Evolutionary conservation across 2,329 filamentous ascomycete species (phyloP).

Genomic region (Cladosporium colombiae): DNA sequence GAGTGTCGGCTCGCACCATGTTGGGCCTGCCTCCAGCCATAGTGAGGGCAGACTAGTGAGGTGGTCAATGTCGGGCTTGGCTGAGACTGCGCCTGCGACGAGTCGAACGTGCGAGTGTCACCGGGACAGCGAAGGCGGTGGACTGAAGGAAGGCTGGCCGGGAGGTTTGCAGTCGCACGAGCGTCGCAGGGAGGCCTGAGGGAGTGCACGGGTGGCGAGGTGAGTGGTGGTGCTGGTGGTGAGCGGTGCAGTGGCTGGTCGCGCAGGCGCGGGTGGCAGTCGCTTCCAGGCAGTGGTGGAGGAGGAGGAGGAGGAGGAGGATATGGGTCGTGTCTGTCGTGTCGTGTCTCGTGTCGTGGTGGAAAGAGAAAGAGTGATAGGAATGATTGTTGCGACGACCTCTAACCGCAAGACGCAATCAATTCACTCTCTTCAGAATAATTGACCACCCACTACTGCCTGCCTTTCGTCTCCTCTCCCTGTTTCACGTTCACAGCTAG

Average conservation of each 20-base stretch:
- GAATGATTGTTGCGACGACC: not conserved
- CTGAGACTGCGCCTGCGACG: not conserved
- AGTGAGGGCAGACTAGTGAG: conserved; percentile 1
- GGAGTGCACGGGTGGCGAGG: conserved; percentile 2
- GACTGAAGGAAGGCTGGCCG: not conserved
- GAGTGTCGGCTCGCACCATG: conserved; percentile 66
- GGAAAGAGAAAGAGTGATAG: not conserved
- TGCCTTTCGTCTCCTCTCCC: not conserved
- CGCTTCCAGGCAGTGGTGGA: conserved; percentile 10
- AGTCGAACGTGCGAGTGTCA: not conserved
- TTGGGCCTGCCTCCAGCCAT: conserved; percentile 19
- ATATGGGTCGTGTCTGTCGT: not conserved
- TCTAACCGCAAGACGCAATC: not conserved
- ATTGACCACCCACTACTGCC: not conserved
- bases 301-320: too few relatives aligned
- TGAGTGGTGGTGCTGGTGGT: not conserved
- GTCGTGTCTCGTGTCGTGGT: conserved; percentile 2
- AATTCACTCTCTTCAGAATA: not conserved
- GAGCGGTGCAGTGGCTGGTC: conserved; percentile 13
- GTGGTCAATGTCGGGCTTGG: not conserved
- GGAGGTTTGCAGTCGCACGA: conserved; percentile 8
- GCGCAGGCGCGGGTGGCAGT: conserved; percentile 3
- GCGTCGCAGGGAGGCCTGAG: conserved; percentile 13
- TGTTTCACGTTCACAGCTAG: not conserved
- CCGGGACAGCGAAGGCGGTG: not conserved